phyloP scores from a whole-genome alignment of 2,329 filamentous ascomycete genomes.

The Seiridium unicorne region DNA sequence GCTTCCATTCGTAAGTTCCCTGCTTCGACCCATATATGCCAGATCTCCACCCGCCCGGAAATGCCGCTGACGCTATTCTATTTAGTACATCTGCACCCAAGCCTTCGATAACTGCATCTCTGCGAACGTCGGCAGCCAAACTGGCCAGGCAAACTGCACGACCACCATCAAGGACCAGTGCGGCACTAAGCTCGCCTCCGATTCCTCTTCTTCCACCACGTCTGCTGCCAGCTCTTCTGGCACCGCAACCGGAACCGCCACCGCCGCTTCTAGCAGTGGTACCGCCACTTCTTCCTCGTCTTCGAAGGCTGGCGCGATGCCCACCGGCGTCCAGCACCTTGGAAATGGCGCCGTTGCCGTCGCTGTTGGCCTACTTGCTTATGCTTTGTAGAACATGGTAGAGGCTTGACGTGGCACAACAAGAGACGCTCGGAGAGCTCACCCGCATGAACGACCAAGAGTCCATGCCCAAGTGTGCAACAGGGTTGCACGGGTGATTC shows the following conservation, averaged over 20 bases:
- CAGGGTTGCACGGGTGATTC: slow-evolving; percentile 4
- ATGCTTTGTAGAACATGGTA: slow-evolving; percentile 40
- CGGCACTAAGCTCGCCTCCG: slow-evolving; percentile 38
- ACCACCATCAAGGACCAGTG: slow-evolving; percentile 46
- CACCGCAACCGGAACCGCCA: slow-evolving; percentile 21
- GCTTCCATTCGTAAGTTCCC: slow-evolving; percentile 23
- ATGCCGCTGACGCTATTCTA: slow-evolving; percentile 5
- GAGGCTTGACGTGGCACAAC: not conserved
- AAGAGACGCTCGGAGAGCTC: not conserved
- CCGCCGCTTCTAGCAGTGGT: slow-evolving; percentile 14
- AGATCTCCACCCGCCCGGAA: not conserved
- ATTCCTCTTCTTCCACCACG: slow-evolving; percentile 27
- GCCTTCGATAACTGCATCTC: slow-evolving; percentile 48
- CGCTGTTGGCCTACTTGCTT: slow-evolving; percentile 52
- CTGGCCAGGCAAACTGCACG: slow-evolving; percentile 47
- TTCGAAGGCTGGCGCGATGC: slow-evolving; percentile 21
- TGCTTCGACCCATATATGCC: not conserved
- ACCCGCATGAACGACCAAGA: not conserved
- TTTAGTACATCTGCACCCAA: slow-evolving; percentile 49
- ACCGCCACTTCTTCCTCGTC: slow-evolving; percentile 17
- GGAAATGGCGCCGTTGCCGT: slow-evolving; percentile 47
- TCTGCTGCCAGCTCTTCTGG: slow-evolving; percentile 24
- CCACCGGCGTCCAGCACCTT: slow-evolving; percentile 28
- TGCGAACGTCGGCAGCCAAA: slow-evolving; percentile 37
- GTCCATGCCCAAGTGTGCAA: slow-evolving; percentile 4